phyloP scores from a whole-genome alignment of 768 basidiomycete species.

The Cystofilobasidium capitatum region DNA sequence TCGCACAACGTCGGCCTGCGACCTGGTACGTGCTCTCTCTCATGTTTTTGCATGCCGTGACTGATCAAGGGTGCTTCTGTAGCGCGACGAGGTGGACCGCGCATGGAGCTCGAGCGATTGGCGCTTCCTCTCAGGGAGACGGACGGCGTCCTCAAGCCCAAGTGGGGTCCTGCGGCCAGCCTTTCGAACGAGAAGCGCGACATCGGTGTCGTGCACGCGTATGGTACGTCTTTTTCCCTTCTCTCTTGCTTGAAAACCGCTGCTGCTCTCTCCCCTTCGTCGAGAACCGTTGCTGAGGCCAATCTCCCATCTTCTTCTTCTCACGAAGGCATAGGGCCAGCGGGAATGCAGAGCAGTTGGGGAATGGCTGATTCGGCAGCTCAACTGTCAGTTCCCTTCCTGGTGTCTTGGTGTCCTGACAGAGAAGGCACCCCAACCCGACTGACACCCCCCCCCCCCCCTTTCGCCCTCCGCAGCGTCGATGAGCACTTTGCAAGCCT shows the following conservation, averaged over 20 bases:
- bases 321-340: constrained; percentile 47
- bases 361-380: constrained; percentile 36
- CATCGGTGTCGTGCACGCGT: constrained; percentile 49
- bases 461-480: constrained; percentile 4
- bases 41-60: background rate
- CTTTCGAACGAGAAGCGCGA: constrained; percentile 27
- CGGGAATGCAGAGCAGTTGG: constrained; percentile 35
- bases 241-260: background rate
- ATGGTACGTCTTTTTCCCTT: background rate
- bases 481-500: constrained; percentile 7
- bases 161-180: constrained; percentile 30
- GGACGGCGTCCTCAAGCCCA: constrained; percentile 28
- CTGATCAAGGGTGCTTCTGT: background rate
- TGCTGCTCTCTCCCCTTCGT: background rate
- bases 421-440: constrained; percentile 20
- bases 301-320: too few species aligned
- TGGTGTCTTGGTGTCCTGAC: constrained; percentile 1
- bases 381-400: constrained; percentile 23
- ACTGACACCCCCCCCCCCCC: background rate
- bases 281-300: background rate
- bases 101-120: constrained; percentile 49
- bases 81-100: constrained; percentile 48
- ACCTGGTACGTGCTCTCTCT: background rate
- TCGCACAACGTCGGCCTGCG: constrained; percentile 49
- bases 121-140: constrained; percentile 39